Evolutionary conservation across 345 rosid genomes (phyloP), one percentile per base, ranked within the genome.

Genomic region (Clarkia xantiana): DNA sequence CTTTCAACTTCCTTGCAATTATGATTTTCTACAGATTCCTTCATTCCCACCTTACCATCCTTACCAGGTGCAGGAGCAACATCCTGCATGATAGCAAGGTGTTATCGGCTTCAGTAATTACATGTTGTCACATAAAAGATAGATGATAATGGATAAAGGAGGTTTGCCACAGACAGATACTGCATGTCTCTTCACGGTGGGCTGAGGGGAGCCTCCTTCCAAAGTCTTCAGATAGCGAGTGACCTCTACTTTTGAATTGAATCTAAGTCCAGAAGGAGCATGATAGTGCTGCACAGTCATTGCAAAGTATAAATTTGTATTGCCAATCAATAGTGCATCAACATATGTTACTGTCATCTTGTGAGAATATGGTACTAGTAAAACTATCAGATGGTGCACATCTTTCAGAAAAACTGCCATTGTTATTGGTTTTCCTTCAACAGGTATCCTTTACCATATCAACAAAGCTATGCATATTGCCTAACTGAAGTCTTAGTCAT

Each of bases 221-320:
- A 18, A 20, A 19, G 29, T 55, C 18, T 68, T 65, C 20, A 72
- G 72, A 70, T 66, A 67, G 56, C 72, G 61, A 51, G 20, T 47
- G 16, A 71, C 77, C 63, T 69, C 77, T 41, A 64, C 54, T 62
- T 66, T 75, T 38, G 77, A 72, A 54, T 59, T 22, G 48, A 68
- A 75, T 58, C 55, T 68, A 42, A 49, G 58, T 66, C 60, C 71
- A 50, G 64, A 62, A 16, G 79, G 81, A 60, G 68, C 61, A 66
- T 62, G 60, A 65, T 80, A 70, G 54, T 57, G 64, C 83, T 74
- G 77, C 78, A 69, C 11, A 36, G 50, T 47, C 34, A 47, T 18
- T 12, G 13, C 18, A 17, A 45, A 45, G 47, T 44, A 45, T 45
- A 17, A 18, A 45, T 17, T 1, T 12, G 17, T 9, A 14, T 45